Percentiles rank a stretch among this genome's conserved stretches.
Conservation (phyloP, 73 alveolate genomes). For the Stentor roeselii region DNA sequence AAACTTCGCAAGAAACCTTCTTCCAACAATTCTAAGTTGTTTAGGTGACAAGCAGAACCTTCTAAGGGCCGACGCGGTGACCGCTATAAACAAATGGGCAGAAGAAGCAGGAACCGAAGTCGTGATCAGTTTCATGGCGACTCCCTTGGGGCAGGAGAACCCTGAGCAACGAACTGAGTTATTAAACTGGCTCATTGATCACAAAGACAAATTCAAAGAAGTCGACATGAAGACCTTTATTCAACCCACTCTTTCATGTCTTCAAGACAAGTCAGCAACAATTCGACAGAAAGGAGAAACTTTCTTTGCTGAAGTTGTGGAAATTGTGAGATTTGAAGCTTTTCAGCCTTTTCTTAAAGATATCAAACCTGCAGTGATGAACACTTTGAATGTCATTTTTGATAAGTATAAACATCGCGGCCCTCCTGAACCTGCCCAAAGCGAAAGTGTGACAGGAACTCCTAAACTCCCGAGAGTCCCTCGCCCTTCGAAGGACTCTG, state of each 20-base stretch:
- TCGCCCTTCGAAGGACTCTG: not conserved
- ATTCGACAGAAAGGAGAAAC: conserved; percentile 76
- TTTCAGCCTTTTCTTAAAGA: not conserved
- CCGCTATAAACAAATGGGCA: conserved; percentile 71
- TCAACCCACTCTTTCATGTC: conserved; percentile 58
- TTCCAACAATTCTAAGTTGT: conserved; percentile 63
- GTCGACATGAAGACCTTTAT: conserved; percentile 48
- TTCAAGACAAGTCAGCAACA: conserved; percentile 68
- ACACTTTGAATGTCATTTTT: not conserved
- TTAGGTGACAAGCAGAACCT: conserved; percentile 74
- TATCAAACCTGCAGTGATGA: conserved; percentile 46
- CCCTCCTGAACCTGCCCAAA: not conserved
- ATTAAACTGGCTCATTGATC: conserved; percentile 61
- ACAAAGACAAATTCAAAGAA: conserved; percentile 60
- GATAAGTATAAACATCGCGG: conserved; percentile 18
- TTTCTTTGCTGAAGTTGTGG: conserved; percentile 53
- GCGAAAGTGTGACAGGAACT: not conserved
- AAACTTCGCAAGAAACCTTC: conserved; percentile 62
- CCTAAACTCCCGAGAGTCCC: not conserved
- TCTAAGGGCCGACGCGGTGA: conserved; percentile 69
- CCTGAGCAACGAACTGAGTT: conserved; percentile 76
- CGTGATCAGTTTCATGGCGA: conserved; percentile 45
- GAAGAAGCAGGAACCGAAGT: conserved; percentile 69
- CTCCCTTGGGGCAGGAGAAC: conserved; percentile 61
- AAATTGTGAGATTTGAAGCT: conserved; percentile 11